These are phyloP conservation scores for Phytopythium montanum DNA, from an alignment of 352 stramenopile species.

Conservation along the genomic window DNA sequence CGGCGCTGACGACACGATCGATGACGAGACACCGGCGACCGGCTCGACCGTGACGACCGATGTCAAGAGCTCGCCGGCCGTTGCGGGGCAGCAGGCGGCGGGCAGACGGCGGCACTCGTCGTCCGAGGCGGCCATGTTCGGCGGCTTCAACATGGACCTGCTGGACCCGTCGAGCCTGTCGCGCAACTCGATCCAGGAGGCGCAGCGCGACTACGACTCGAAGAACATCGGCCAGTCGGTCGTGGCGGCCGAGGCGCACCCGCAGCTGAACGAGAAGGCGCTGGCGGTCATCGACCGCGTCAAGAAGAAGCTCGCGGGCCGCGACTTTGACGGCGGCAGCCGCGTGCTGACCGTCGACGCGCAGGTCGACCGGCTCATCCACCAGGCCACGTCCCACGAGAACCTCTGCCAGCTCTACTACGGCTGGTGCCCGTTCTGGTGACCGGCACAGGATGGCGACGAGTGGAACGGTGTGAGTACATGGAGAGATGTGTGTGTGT, in stretches of 20 bases:
- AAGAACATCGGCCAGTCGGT: conserved; percentile 55
- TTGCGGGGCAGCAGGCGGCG: conserved; percentile 24
- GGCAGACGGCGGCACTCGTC: conserved; percentile 59
- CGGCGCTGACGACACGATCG: conserved; percentile 16
- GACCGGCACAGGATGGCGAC: conserved; percentile 8
- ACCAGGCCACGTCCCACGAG: conserved; percentile 97
- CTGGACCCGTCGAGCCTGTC: conserved; percentile 47
- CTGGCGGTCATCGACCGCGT: conserved; percentile 96
- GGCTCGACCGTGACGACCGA: conserved; percentile 36
- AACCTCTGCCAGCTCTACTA: conserved; percentile 99
- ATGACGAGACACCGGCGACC: conserved; percentile 14
- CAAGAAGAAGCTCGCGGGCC: conserved; percentile 99
- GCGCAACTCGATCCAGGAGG: conserved; percentile 64
- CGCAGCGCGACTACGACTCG: conserved; percentile 47
- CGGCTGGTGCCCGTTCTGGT: conserved; percentile 96
- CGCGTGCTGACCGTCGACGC: conserved; percentile 77
- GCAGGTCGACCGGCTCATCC: conserved; percentile 98
- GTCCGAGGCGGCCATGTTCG: conserved; percentile 57
- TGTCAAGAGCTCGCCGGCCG: conserved; percentile 61
- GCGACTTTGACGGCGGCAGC: conserved; percentile 94
- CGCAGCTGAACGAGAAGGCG: conserved; percentile 88
- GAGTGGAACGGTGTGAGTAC: neutral
- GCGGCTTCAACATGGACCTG: conserved; percentile 54
- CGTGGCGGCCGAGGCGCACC: conserved; percentile 46
- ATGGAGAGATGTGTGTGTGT: too few relatives aligned